Evolutionary conservation across 1,139 yeast species (phyloP).

Genomic region (Zygosaccharomyces sapae): DNA sequence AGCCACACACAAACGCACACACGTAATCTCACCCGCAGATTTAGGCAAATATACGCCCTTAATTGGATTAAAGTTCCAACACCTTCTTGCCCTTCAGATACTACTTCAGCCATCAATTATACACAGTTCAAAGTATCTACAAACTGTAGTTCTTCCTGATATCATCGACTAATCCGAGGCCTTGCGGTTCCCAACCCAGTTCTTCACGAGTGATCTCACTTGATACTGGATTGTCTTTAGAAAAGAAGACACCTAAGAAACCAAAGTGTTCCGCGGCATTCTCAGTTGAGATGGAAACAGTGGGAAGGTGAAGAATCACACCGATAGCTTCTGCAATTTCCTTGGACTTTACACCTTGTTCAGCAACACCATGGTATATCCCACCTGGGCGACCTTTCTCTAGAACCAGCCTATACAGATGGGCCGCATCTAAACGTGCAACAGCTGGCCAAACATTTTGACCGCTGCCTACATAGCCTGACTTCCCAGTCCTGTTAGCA

Average conservation of each 20-base stretch:
- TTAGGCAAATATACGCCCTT: no score
- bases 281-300: conserved; percentile 5
- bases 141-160: conserved; percentile 25
- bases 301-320: conserved; percentile 18
- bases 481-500: conserved; percentile 21
- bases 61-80: no score
- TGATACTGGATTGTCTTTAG: conserved; percentile 7
- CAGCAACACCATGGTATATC: conserved; percentile 31
- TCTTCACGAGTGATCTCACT: conserved; percentile 9
- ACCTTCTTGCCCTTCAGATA: no score
- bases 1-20: no score
- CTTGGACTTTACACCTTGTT: conserved; percentile 24
- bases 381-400: conserved; percentile 34
- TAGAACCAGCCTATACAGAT: conserved; percentile 27
- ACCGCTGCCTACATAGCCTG: conserved; percentile 34
- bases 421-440: conserved; percentile 36
- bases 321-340: conserved; percentile 32
- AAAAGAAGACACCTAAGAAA: conserved; percentile 1
- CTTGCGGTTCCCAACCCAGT: conserved; percentile 29
- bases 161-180: conserved; percentile 28
- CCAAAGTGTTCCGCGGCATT: conserved; percentile 8
- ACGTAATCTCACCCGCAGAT: no score
- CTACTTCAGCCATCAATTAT: no score
- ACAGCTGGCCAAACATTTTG: conserved; percentile 36
- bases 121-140: no score